Conservation (phyloP, 495 filamentous ascomycete species). For the Daldinia concentrica region DNA sequence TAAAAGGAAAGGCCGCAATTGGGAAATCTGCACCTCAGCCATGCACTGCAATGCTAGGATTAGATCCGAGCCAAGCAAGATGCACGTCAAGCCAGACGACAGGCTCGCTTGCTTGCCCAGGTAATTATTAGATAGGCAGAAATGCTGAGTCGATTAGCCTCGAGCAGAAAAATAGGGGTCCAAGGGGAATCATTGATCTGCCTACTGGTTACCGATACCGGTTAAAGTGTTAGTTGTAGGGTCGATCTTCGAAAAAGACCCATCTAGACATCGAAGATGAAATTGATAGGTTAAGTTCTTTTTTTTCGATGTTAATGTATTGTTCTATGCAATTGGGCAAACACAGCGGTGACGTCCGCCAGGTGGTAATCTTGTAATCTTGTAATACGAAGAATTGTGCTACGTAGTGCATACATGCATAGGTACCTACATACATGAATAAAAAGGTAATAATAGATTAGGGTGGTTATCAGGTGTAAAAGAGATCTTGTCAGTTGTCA, state of each 20-base stretch:
- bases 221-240: neutral
- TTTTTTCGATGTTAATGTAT: neutral
- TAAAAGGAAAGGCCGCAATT: neutral
- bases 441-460: neutral
- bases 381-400: neutral
- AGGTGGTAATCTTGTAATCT: slow-evolving; percentile 3
- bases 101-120: neutral
- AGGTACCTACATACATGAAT: neutral
- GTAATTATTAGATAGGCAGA: slow-evolving; percentile 14
- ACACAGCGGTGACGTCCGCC: slow-evolving; percentile 14
- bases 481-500: neutral
- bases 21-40: slow-evolving; percentile 21
- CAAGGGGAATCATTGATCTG: slow-evolving; percentile 29
- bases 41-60: slow-evolving; percentile 24
- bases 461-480: neutral
- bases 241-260: slow-evolving; percentile 12
- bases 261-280: slow-evolving; percentile 17
- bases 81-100: slow-evolving; percentile 31
- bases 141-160: slow-evolving; percentile 17
- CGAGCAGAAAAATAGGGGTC: slow-evolving; percentile 37
- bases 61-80: slow-evolving; percentile 34
- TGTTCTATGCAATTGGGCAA: slow-evolving; percentile 4
- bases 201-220: slow-evolving; percentile 10
- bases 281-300: slow-evolving; percentile 20
- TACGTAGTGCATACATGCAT: neutral